Evolutionary conservation across 371 early-diverging fungal genomes (phyloP), one percentile per base, ranked within the genome.

Genomic region (Dentiscutata heterogama): DNA sequence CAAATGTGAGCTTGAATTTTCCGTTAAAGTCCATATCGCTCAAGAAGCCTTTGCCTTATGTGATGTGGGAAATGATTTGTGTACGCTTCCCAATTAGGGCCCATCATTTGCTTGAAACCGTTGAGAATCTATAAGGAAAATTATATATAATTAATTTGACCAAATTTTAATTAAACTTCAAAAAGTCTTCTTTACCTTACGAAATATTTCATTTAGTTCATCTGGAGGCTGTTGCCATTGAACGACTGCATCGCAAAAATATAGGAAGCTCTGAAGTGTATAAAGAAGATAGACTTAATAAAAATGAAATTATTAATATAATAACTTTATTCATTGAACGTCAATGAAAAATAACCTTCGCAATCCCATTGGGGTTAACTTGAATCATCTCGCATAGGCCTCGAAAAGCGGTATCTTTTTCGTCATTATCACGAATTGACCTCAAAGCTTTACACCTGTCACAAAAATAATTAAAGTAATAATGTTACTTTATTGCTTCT

Each of bases 351-450:
- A 42, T 82, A 83, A 87, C 88, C 85, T 91, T 89, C 27, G 91
- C 88, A 81, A 96, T 90, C 8, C 96, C 97, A 82, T 94, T 91
- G 16, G 98, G 97, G 84, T 97, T 96, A 25, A 88, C 85, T 81
- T 93, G 91, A 82, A 97, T 95, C 93, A 97, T 94, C 65, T 92
- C 91, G 88, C 96, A 96, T 83, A 98, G 85, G 58, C 99, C 99
- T 84, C 89, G 92, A 90, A 97, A 97, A 14, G 98, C 97, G 72
- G 95, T 94, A 78, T 94, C 95, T 89, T 98, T 98, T 88, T 98
- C 99, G 16, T 93, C 91, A 82, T 97, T 97, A 85, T 97, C 96
- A 76, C 93, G 92, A 77, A 97, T 93, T 50, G 89, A 86, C 11
- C 90, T 82, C 54, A 96, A 88, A 20, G 92, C 88, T 65, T 85